Conservation (phyloP, 176 grass and related monocot species). For the Carex scoparia region DNA sequence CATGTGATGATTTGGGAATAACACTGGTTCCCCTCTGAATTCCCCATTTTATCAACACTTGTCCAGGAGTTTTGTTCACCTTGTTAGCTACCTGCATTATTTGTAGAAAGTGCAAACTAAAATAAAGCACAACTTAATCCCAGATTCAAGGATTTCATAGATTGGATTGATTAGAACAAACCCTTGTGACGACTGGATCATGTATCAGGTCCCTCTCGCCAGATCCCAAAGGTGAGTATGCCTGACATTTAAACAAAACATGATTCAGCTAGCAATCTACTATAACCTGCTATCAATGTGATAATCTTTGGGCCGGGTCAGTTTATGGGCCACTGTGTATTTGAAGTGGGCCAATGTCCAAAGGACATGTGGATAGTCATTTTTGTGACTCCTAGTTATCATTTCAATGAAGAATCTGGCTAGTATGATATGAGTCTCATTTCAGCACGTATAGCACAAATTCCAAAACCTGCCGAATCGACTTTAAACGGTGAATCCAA, state of each 20-base stretch:
- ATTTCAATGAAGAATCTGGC: not conserved
- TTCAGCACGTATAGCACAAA: too few species aligned
- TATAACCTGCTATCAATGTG: not conserved
- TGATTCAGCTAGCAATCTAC: too few species aligned
- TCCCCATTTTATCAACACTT: conserved; percentile 74
- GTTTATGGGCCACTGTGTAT: not conserved
- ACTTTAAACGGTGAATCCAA: too few species aligned
- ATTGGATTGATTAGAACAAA: conserved; percentile 16
- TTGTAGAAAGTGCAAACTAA: not conserved
- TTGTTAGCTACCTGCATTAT: conserved; percentile 53
- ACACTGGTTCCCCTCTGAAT: conserved; percentile 68
- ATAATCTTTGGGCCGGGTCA: not conserved
- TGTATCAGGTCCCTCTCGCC: conserved; percentile 47
- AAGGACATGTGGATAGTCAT: not conserved
- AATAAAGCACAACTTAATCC: not conserved
- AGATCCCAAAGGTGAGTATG: conserved; percentile 75
- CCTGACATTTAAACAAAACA: conserved; percentile 29
- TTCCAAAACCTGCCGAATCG: too few species aligned
- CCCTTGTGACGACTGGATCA: conserved; percentile 42
- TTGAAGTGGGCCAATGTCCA: not conserved
- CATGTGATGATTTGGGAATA: conserved; percentile 67
- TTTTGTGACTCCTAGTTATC: not conserved
- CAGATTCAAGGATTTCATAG: not conserved
- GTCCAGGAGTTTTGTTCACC: conserved; percentile 59
- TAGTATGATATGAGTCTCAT: too few species aligned